These are phyloP conservation scores for Dioscorea dumetorum DNA, from an alignment of 106 monocot species.

Conservation along the genomic window DNA sequence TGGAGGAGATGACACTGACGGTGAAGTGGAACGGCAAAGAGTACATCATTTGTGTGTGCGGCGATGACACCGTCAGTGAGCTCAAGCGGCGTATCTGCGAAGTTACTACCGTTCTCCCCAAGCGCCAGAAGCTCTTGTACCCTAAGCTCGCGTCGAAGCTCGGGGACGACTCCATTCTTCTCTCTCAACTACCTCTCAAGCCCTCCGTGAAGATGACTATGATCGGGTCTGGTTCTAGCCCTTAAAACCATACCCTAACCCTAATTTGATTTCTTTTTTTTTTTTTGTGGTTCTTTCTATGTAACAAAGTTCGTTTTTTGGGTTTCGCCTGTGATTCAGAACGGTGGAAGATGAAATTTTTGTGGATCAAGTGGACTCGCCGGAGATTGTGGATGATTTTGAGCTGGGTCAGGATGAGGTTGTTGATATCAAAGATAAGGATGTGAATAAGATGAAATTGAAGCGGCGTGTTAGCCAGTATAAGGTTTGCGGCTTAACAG, in stretches of 20 bases:
- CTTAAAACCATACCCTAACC: background rate
- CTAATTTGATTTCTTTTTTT: conserved; percentile 3
- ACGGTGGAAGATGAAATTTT: conserved; percentile 88
- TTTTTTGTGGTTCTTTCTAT: background rate
- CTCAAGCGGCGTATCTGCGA: conserved; percentile 95
- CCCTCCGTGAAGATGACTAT: conserved; percentile 90
- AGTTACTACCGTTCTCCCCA: conserved; percentile 79
- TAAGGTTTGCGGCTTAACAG: conserved; percentile 40
- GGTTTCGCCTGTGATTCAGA: conserved; percentile 16
- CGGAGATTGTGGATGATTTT: conserved; percentile 87
- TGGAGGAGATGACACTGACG: conserved; percentile 80
- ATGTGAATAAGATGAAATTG: conserved; percentile 72
- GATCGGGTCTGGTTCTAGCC: conserved; percentile 52
- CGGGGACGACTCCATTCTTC: conserved; percentile 61
- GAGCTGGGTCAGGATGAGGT: conserved; percentile 82
- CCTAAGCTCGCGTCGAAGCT: conserved; percentile 78
- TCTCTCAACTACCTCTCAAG: conserved; percentile 66
- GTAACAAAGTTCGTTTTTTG: background rate
- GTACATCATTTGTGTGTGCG: conserved; percentile 72
- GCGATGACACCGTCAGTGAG: conserved; percentile 86
- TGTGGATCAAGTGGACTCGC: conserved; percentile 84
- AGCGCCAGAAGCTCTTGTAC: conserved; percentile 95
- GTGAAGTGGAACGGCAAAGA: conserved; percentile 83
- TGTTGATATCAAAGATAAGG: conserved; percentile 84
- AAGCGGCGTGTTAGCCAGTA: conserved; percentile 52